Conservation (phyloP, 208 protist genomes). For the Trypanosoma congolense region DNA sequence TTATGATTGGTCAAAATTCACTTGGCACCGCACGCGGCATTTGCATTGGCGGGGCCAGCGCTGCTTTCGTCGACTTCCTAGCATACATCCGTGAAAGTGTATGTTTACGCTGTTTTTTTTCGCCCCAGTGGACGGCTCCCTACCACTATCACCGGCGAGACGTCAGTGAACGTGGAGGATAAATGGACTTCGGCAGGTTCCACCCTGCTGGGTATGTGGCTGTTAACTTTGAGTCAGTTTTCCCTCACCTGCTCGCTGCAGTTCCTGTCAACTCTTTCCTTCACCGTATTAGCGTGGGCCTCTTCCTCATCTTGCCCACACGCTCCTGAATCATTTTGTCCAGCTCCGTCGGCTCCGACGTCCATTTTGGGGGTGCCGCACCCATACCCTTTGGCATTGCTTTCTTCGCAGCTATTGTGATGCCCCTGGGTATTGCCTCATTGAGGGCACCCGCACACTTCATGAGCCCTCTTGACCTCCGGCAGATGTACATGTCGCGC, state of each 20-base stretch:
- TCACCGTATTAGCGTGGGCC: neutral
- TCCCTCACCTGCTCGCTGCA: neutral
- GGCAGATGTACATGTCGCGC: neutral
- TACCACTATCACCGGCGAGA: neutral
- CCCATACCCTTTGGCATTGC: neutral
- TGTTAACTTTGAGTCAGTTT: neutral
- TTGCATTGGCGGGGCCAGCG: neutral
- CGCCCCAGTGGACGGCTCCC: neutral
- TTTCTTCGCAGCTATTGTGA: neutral
- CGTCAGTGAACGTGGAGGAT: neutral
- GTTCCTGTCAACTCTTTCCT: constrained; percentile 8
- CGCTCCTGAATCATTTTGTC: constrained; percentile 8
- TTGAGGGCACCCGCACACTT: neutral
- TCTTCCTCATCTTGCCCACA: neutral
- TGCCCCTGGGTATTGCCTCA: neutral
- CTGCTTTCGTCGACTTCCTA: no score
- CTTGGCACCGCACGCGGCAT: neutral
- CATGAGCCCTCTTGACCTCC: neutral
- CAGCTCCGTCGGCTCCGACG: constrained; percentile 17
- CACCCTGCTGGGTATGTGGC: neutral
- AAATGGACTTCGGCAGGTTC: constrained; percentile 2
- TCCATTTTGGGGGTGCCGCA: constrained; percentile 10
- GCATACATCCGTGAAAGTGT: no score
- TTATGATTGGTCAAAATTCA: no score
- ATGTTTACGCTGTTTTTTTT: constrained; percentile 5